phyloP scores from a whole-genome alignment of 495 filamentous ascomycete genomes.

The Friedmanniomyces endolithicus region DNA sequence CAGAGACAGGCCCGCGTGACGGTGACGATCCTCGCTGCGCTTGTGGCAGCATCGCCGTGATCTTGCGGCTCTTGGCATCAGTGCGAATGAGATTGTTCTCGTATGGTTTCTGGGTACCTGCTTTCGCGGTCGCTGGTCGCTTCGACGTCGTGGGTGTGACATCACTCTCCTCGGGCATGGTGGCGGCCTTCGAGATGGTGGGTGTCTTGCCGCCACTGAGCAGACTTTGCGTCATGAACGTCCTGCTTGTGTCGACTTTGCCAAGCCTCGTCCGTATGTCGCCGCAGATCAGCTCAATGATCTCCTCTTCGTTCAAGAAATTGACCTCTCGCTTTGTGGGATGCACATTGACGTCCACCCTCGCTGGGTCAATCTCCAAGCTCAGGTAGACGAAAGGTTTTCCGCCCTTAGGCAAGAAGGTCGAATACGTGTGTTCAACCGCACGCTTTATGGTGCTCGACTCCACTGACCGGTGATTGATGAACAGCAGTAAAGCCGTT shows the following conservation, averaged over 20 bases:
- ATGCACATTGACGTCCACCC: conserved; percentile 96
- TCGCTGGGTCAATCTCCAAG: conserved; percentile 81
- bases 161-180: conserved; percentile 5
- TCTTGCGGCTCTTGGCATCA: conserved; percentile 81
- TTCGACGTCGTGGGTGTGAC: conserved; percentile 9
- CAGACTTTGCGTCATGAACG: conserved; percentile 85
- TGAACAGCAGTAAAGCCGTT: conserved; percentile 81
- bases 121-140: conserved; percentile 26
- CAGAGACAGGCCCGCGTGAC: conserved; percentile 15
- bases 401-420: conserved; percentile 85
- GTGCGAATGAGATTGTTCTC: conserved; percentile 87
- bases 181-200: conserved; percentile 17
- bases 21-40: conserved; percentile 22
- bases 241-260: conserved; percentile 85
- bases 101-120: conserved; percentile 47
- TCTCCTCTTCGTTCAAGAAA: conserved; percentile 96
- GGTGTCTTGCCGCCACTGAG: conserved; percentile 53
- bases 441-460: conserved; percentile 80
- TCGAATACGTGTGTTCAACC: conserved; percentile 79
- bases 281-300: conserved; percentile 76
- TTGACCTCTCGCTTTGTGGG: conserved; percentile 97
- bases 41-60: conserved; percentile 80
- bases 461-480: conserved; percentile 95
- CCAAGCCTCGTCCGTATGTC: conserved; percentile 68
- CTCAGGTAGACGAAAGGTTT: conserved; percentile 92